These are phyloP conservation scores for Candida tropicalis DNA, from an alignment of 1,139 yeast genomes.

Conservation along the genomic window DNA sequence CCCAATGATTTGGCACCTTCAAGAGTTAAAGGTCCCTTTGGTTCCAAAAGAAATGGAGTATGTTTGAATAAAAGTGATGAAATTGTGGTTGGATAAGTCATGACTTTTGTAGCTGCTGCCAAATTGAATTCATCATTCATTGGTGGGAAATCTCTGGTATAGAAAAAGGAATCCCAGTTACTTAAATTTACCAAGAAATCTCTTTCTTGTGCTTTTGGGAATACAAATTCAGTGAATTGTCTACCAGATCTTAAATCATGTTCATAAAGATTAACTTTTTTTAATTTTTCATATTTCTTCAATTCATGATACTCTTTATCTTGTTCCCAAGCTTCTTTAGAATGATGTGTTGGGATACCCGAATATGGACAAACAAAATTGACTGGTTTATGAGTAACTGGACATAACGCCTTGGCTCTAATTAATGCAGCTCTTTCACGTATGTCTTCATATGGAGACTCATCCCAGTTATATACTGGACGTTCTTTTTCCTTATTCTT, in stretches of 20 bases:
- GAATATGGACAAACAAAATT: slow-evolving; percentile 88
- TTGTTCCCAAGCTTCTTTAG: slow-evolving; percentile 83
- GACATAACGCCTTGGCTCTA: slow-evolving; percentile 86
- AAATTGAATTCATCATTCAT: slow-evolving; percentile 97
- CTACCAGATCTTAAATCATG: slow-evolving; percentile 94
- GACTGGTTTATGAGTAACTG: slow-evolving; percentile 81
- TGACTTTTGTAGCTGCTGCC: slow-evolving; percentile 93
- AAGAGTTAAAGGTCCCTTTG: slow-evolving; percentile 83
- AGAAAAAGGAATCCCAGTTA: slow-evolving; percentile 91
- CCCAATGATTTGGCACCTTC: slow-evolving; percentile 94
- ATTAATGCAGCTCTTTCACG: slow-evolving; percentile 92
- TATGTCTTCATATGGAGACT: slow-evolving; percentile 84
- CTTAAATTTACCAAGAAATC: slow-evolving; percentile 79
- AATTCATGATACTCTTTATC: slow-evolving; percentile 73
- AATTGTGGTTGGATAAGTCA: slow-evolving; percentile 90
- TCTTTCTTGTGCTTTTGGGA: slow-evolving; percentile 78
- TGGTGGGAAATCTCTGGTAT: slow-evolving; percentile 89
- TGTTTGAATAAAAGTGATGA: slow-evolving; percentile 81
- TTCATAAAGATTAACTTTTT: slow-evolving; percentile 88
- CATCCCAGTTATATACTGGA: slow-evolving; percentile 63
- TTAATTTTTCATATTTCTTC: slow-evolving; percentile 70
- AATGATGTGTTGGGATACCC: slow-evolving; percentile 96
- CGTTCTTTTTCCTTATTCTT: slow-evolving; percentile 25
- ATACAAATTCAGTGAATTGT: slow-evolving; percentile 91
- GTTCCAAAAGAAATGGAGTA: slow-evolving; percentile 80